phyloP scores from a whole-genome alignment of 2,329 filamentous ascomycete species.

The Neonectria coccinea region DNA sequence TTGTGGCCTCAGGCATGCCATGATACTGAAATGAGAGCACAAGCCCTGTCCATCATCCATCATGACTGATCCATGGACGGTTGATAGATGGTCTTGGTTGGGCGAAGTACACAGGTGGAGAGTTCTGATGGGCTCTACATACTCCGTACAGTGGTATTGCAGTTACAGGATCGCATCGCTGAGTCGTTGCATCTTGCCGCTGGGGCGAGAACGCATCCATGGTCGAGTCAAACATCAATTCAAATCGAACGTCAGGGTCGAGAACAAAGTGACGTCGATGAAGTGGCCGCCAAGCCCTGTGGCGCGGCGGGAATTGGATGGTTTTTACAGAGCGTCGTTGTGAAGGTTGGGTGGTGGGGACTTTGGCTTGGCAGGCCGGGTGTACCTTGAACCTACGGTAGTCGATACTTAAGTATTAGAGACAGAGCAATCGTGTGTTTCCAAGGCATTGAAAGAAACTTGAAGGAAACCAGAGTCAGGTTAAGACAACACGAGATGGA shows the following conservation, averaged over 20 bases:
- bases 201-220: neutral
- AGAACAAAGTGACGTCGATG: conserved; percentile 6
- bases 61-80: conserved; percentile 1
- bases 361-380: conserved; percentile 6
- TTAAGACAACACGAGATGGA: neutral
- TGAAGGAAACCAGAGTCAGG: neutral
- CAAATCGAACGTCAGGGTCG: neutral
- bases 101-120: neutral
- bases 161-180: neutral
- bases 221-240: neutral
- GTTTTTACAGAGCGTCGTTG: conserved; percentile 3
- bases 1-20: neutral
- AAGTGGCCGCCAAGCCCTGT: conserved; percentile 2
- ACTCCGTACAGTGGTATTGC: neutral
- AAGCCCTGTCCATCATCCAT: neutral
- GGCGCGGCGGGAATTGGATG: conserved; percentile 21
- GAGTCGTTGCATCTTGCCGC: neutral
- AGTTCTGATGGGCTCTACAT: too few species aligned
- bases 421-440: neutral
- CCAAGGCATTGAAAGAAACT: neutral
- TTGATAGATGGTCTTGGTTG: neutral
- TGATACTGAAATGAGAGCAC: neutral
- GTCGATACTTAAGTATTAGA: too few species aligned
- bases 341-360: conserved; percentile 2
- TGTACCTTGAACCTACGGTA: neutral